These are phyloP conservation scores for Globisporangium splendens DNA, from an alignment of 352 stramenopile genomes.

Conservation along the genomic window DNA sequence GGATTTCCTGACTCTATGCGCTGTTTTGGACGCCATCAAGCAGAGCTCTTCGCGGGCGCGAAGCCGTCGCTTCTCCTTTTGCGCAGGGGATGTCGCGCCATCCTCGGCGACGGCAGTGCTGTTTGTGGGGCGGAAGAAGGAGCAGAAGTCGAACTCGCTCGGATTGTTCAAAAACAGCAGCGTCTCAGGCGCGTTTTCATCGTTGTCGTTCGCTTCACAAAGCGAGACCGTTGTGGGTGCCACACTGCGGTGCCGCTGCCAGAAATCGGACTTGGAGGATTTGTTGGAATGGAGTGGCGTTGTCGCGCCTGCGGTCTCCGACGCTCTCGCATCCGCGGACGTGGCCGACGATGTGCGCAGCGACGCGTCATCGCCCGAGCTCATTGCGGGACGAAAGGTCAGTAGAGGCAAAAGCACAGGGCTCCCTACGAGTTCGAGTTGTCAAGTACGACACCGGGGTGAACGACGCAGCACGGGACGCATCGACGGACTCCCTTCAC, in stretches of 20 bases:
- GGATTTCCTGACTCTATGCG: constrained; percentile 34
- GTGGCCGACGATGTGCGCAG: constrained; percentile 3
- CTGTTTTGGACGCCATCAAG: constrained; percentile 35
- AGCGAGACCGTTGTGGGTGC: constrained; percentile 3
- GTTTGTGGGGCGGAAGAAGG: constrained; percentile 22
- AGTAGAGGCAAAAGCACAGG: no score
- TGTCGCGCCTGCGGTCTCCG: constrained; percentile 10
- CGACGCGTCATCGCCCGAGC: not conserved
- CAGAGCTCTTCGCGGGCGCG: constrained; percentile 56
- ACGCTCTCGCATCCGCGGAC: not conserved
- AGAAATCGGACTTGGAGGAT: constrained; percentile 14
- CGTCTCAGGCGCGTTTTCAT: not conserved
- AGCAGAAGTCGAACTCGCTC: constrained; percentile 22
- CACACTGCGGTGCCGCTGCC: constrained; percentile 18
- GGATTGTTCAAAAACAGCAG: constrained; percentile 34
- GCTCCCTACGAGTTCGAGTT: no score
- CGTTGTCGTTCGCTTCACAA: constrained; percentile 8
- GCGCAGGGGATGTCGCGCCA: not conserved
- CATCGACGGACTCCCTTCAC: not conserved
- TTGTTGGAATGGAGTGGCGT: constrained; percentile 3
- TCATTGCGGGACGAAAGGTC: not conserved
- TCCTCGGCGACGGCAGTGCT: not conserved
- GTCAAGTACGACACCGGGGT: no score
- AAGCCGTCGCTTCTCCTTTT: constrained; percentile 25
- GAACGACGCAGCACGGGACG: not conserved